Evolutionary conservation across 345 rosid species (phyloP).

Genomic region (Salix brachista): DNA sequence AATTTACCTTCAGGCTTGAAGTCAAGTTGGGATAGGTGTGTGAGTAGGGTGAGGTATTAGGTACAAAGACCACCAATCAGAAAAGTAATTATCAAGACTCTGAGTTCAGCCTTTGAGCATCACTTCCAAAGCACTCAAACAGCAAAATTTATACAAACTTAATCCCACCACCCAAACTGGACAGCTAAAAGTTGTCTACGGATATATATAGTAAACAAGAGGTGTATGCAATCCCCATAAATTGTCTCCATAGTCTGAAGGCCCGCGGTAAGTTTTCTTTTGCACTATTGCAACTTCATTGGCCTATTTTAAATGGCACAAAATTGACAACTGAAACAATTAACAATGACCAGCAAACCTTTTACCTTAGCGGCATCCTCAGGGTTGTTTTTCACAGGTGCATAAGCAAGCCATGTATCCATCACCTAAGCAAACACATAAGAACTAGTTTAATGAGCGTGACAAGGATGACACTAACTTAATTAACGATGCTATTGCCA

Average conservation of each 20-base stretch:
- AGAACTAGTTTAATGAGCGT: neutral
- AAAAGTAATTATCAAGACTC: neutral
- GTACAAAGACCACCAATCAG: neutral
- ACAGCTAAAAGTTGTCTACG: neutral
- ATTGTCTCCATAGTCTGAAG: neutral
- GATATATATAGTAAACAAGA: neutral
- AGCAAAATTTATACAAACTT: neutral
- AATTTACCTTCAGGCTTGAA: neutral
- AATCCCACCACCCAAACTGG: neutral
- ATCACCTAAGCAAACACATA: slow-evolving; percentile 43
- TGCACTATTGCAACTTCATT: neutral
- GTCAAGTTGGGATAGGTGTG: neutral
- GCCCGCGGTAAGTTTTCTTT: neutral
- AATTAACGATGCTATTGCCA: neutral
- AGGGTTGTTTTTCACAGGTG: slow-evolving; percentile 91
- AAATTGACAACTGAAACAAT: neutral
- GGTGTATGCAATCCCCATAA: neutral
- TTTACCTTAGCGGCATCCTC: slow-evolving; percentile 92
- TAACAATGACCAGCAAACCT: neutral
- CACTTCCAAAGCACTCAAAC: neutral
- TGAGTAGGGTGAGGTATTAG: neutral
- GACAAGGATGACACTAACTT: neutral
- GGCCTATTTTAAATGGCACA: neutral
- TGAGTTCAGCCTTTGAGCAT: neutral
- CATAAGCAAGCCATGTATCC: slow-evolving; percentile 88